These are phyloP conservation scores for Rasamsonia emersonii DNA, from an alignment of 2,329 filamentous ascomycete species.

Conservation along the genomic window DNA sequence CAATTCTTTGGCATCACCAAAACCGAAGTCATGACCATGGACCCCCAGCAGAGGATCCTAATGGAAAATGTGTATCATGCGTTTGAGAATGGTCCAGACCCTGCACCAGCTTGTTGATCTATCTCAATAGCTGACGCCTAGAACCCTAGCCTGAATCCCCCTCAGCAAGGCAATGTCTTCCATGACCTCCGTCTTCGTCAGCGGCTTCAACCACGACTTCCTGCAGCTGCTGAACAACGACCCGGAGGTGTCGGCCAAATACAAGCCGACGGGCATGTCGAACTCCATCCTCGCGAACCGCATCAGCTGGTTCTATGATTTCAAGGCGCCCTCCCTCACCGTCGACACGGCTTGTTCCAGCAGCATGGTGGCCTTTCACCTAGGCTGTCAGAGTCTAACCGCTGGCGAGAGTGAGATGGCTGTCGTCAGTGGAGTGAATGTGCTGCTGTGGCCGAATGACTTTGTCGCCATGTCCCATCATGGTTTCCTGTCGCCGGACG, in stretches of 20 bases:
- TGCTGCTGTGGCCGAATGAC: slow-evolving; percentile 18
- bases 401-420: slow-evolving; percentile 39
- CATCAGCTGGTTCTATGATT: slow-evolving; percentile 20
- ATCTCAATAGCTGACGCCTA: neutral
- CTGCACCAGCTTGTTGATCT: neutral
- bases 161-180: slow-evolving; percentile 11
- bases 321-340: slow-evolving; percentile 16
- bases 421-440: slow-evolving; percentile 4
- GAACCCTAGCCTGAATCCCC: slow-evolving; percentile 10
- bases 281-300: slow-evolving; percentile 17
- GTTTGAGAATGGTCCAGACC: slow-evolving; percentile 11
- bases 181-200: slow-evolving; percentile 14
- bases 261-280: slow-evolving; percentile 11
- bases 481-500: slow-evolving; percentile 38
- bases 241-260: slow-evolving; percentile 12
- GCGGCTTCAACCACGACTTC: slow-evolving; percentile 15
- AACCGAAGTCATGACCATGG: slow-evolving; percentile 13
- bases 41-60: slow-evolving; percentile 14
- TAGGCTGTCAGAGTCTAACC: slow-evolving; percentile 14
- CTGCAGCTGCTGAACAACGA: slow-evolving; percentile 14
- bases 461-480: slow-evolving; percentile 21
- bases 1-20: slow-evolving; percentile 20
- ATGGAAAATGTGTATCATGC: slow-evolving; percentile 15
- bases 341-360: slow-evolving; percentile 21
- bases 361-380: slow-evolving; percentile 16